phyloP scores from a whole-genome alignment of 164 flowering plant genomes.

The Sedum album region DNA sequence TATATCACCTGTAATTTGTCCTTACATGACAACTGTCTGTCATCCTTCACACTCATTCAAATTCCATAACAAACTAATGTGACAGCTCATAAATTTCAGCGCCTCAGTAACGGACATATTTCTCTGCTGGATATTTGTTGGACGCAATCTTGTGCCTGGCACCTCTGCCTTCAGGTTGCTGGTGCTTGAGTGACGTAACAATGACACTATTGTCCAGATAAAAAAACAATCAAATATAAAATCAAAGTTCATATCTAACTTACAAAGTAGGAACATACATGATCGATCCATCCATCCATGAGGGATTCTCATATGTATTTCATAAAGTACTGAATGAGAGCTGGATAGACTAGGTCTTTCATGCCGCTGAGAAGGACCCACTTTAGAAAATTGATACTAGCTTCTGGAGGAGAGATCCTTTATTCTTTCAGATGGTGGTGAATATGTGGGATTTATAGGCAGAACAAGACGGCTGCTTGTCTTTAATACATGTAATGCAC shows the following conservation, averaged over 20 bases:
- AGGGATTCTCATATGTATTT: slow-evolving; percentile 31
- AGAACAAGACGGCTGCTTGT: slow-evolving; percentile 54
- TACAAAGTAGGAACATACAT: slow-evolving; percentile 31
- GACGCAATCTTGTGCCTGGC: too few relatives aligned
- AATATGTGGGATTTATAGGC: not conserved
- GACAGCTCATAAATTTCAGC: too few relatives aligned
- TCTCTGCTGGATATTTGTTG: too few relatives aligned
- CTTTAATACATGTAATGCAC: slow-evolving; percentile 64
- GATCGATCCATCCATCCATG: slow-evolving; percentile 49
- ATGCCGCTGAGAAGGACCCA: slow-evolving; percentile 60
- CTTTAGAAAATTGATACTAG: slow-evolving; percentile 49
- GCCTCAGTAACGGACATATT: too few relatives aligned
- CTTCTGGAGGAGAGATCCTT: slow-evolving; percentile 49
- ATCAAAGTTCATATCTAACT: not conserved
- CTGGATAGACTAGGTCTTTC: slow-evolving; percentile 48
- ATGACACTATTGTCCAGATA: not conserved
- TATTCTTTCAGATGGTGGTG: slow-evolving; percentile 43
- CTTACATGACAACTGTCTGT: too few relatives aligned
- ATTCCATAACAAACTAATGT: too few relatives aligned
- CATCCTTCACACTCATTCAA: too few relatives aligned
- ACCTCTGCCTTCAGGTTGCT: too few relatives aligned
- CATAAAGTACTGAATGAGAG: slow-evolving; percentile 33
- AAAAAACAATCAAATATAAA: not conserved
- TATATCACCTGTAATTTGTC: too few relatives aligned
- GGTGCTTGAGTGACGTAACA: too few relatives aligned